phyloP scores from a whole-genome alignment of 129 eudicot species.

The Lactuca sativa region DNA sequence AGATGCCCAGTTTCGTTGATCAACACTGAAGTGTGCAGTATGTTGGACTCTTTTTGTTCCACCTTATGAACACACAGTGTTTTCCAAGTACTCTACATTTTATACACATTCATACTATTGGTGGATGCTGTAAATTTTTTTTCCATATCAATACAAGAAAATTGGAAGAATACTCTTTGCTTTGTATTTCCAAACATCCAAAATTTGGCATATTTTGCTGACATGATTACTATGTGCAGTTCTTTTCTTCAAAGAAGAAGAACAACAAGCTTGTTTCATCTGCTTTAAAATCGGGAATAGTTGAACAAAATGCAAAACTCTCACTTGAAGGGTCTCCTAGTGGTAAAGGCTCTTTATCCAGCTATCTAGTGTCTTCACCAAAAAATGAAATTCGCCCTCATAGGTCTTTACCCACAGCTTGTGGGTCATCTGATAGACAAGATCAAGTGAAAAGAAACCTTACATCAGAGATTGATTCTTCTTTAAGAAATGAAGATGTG shows the following conservation, averaged over 20 bases:
- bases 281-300: conserved; percentile 40
- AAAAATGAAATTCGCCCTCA: conserved; percentile 36
- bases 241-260: conserved; percentile 79
- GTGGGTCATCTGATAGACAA: conserved; percentile 36
- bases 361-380: conserved; percentile 58
- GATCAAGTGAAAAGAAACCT: conserved; percentile 69
- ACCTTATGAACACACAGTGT: conserved; percentile 1
- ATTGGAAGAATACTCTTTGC: conserved; percentile 15
- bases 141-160: conserved; percentile 5
- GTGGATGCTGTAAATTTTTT: neutral
- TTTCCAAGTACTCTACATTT: neutral
- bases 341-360: conserved; percentile 72
- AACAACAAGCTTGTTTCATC: conserved; percentile 55
- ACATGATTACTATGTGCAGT: conserved; percentile 47
- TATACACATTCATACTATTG: conserved; percentile 5
- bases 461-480: conserved; percentile 48
- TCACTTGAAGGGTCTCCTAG: conserved; percentile 67
- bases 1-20: neutral
- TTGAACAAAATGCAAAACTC: conserved; percentile 48
- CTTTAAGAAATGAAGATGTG: conserved; percentile 32
- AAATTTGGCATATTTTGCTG: conserved; percentile 6
- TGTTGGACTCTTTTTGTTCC: neutral
- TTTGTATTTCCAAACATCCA: neutral
- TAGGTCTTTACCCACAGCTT: conserved; percentile 32
- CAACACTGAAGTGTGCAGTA: neutral